phyloP scores from a whole-genome alignment of 2,329 filamentous ascomycete species.

The Aspergillus sp. region DNA sequence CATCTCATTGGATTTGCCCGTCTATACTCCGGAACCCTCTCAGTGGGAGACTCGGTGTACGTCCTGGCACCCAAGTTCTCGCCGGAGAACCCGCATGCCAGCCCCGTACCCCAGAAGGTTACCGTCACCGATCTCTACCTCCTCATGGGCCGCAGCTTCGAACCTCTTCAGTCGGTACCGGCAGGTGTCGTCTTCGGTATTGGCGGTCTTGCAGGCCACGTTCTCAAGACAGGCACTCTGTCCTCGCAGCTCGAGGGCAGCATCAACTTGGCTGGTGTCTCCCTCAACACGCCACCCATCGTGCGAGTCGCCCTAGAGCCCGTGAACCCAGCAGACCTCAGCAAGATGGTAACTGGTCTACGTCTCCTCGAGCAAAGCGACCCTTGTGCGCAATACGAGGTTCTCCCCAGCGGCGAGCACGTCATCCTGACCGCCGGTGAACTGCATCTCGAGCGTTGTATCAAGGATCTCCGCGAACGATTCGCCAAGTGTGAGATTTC shows the following conservation, averaged over 20 bases:
- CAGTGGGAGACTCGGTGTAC: constrained; percentile 86
- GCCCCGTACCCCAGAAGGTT: constrained; percentile 76
- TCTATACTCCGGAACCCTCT: constrained; percentile 86
- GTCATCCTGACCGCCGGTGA: constrained; percentile 93
- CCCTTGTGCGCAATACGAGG: constrained; percentile 93
- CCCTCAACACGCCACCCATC: constrained; percentile 80
- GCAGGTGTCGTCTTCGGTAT: constrained; percentile 96
- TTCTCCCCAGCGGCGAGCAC: constrained; percentile 89
- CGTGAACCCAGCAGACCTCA: constrained; percentile 81
- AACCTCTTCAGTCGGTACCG: constrained; percentile 79
- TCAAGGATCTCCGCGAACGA: constrained; percentile 88
- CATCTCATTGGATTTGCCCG: constrained; percentile 93
- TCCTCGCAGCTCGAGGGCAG: constrained; percentile 84
- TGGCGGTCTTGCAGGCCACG: constrained; percentile 83
- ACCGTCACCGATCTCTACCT: constrained; percentile 88
- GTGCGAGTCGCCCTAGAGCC: constrained; percentile 96
- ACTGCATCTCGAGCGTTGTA: constrained; percentile 86
- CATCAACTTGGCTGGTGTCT: constrained; percentile 86
- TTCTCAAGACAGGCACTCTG: constrained; percentile 93
- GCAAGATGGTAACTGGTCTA: constrained; percentile 91
- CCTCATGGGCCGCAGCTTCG: constrained; percentile 89
- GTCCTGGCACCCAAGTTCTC: constrained; percentile 92
- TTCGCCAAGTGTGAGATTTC: constrained; percentile 96
- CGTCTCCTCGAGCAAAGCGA: constrained; percentile 89
- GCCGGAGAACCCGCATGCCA: constrained; percentile 70